phyloP scores from a whole-genome alignment of 441 rosid genomes.

The Syzygium syzygioides region DNA sequence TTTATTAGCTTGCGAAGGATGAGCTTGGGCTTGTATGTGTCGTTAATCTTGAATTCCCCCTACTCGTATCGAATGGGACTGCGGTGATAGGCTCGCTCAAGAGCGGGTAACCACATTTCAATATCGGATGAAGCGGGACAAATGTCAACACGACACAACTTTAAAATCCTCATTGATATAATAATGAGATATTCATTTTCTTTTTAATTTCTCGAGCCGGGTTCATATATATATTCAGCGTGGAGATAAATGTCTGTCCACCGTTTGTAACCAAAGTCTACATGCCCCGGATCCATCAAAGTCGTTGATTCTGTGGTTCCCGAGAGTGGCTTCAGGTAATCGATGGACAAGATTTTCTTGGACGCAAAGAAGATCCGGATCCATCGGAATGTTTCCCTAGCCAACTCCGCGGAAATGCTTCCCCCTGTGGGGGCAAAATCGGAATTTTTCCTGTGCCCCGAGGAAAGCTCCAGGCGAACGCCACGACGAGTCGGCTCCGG shows the following conservation, averaged over 20 bases:
- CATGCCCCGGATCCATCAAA: too few species aligned
- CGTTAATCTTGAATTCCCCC: background rate
- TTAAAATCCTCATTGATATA: background rate
- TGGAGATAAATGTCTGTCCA: background rate
- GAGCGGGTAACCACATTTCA: background rate
- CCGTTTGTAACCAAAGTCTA: background rate
- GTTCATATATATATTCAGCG: too few species aligned
- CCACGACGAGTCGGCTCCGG: too few species aligned
- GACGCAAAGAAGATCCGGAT: background rate
- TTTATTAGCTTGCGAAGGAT: background rate
- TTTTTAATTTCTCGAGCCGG: too few species aligned
- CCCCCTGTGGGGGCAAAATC: background rate
- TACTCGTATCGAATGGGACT: background rate
- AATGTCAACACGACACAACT: background rate
- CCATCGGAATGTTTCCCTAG: too few species aligned
- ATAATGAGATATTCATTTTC: background rate
- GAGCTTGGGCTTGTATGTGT: background rate
- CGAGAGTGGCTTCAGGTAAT: accelerated
- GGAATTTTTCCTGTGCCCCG: background rate
- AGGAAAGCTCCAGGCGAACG: background rate
- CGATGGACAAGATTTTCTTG: accelerated
- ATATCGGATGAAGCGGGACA: background rate
- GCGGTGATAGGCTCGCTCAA: background rate
- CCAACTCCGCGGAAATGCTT: background rate
- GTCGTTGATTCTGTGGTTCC: background rate